These are phyloP conservation scores for Starmerella apis DNA, from an alignment of 805 yeast species.

Conservation along the genomic window DNA sequence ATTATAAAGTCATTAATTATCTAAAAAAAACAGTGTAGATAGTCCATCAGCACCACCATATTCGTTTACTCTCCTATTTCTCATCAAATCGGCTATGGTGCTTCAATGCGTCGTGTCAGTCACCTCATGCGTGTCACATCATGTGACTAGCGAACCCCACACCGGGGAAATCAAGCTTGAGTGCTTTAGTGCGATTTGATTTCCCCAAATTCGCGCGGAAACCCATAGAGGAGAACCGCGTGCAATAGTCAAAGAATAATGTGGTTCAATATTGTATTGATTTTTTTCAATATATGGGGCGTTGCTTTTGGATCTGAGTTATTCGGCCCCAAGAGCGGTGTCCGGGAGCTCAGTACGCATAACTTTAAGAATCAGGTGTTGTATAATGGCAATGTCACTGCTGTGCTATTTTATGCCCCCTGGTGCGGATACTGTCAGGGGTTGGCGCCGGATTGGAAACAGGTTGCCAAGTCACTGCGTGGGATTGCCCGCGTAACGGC, in stretches of 20 bases:
- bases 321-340: slow-evolving; percentile 18
- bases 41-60: too few relatives aligned
- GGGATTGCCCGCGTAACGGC: slow-evolving; percentile 51
- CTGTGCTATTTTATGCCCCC: slow-evolving; percentile 91
- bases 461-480: slow-evolving; percentile 51
- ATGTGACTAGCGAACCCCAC: not conserved
- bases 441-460: slow-evolving; percentile 52
- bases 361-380: slow-evolving; percentile 59
- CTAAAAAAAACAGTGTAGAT: too few relatives aligned
- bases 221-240: not conserved
- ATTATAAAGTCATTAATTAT: too few relatives aligned
- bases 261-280: not conserved
- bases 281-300: not conserved
- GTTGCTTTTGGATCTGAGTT: slow-evolving; percentile 4
- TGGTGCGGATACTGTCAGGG: slow-evolving; percentile 98
- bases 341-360: slow-evolving; percentile 21
- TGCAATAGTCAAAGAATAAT: not conserved
- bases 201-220: not conserved
- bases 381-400: slow-evolving; percentile 61
- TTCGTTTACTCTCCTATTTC: too few relatives aligned
- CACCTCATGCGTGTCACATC: too few relatives aligned
- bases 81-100: too few relatives aligned
- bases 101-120: too few relatives aligned
- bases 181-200: not conserved
- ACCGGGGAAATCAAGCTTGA: not conserved